Base-by-base conservation (phyloP, 495 filamentous ascomycete genomes). In the Tuber microsphaerosporum region DNA sequence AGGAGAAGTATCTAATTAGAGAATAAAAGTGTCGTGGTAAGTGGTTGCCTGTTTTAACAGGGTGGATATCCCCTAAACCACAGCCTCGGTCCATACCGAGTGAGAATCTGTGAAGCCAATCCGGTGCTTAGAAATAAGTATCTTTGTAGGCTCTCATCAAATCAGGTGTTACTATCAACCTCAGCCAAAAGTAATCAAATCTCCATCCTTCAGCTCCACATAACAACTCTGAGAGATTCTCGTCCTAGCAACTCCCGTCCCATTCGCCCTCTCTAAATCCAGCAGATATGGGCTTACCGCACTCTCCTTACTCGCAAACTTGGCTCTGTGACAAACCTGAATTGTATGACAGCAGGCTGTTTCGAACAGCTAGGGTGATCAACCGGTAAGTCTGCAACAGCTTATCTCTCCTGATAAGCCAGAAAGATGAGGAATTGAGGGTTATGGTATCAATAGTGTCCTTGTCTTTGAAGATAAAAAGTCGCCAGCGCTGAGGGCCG, bases 281-380 rank as follows among this genome's bases (percentile, higher is more conserved):
- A 98, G 92, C 4, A 97, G 81, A 84, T 98, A 99, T 17, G 92
- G 93, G 85, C 89, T 92, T 44, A 98, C 96, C 75, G 87, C 89
- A 31, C 91, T 92, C 76, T 91, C 86, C 82, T 88, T 90, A 82
- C 96, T 92, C 46, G 93, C 94, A 83, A 88, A 95, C 82, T 97
- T 93, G 81, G 95, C 93, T 75, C n/a, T n/a, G n/a, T n/a, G n/a
- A n/a, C n/a, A n/a, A 87, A 88, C 84, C 91, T 94, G 78, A 91
- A 90, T 34, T 99, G 95, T 46, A 98, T 87, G 41, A 93, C 96
- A 6, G 95, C 96, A 84, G 98, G 95, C 84, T 98, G 95, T 82
- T 94, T 94, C 74, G 92, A 94, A 82, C 92, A 90, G 82, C 93
- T 97, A 37, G 94, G 94, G 82, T 99, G 94, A 78, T 96, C 94